phyloP scores from a whole-genome alignment of 768 basidiomycete species.

The Podaxis carcinomalis region DNA sequence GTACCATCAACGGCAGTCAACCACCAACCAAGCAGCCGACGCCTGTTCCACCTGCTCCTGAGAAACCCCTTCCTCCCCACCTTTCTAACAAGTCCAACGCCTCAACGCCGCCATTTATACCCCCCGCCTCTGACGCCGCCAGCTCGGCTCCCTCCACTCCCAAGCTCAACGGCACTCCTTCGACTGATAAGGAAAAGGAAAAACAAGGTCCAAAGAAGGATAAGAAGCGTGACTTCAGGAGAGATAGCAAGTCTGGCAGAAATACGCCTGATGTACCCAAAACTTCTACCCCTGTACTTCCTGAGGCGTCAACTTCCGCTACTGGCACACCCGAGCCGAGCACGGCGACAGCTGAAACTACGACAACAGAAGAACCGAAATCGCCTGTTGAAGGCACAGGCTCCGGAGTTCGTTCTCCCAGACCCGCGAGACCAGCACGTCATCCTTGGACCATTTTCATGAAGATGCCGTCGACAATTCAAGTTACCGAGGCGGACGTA shows the following conservation, averaged over 20 bases:
- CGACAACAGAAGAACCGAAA: constrained; percentile 38
- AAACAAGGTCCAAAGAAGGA: constrained; percentile 66
- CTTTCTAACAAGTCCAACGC: constrained; percentile 34
- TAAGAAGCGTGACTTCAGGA: constrained; percentile 43
- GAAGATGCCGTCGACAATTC: constrained; percentile 45
- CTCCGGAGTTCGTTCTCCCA: constrained; percentile 68
- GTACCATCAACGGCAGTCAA: constrained; percentile 31
- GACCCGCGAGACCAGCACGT: constrained; percentile 53
- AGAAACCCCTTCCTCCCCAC: constrained; percentile 25
- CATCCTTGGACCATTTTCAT: constrained; percentile 88
- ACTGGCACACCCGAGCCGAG: constrained; percentile 5
- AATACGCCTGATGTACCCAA: constrained; percentile 25
- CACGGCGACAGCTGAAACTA: constrained; percentile 17
- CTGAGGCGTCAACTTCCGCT: constrained; percentile 17
- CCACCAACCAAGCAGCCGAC: constrained; percentile 34
- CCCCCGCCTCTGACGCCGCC: constrained; percentile 26
- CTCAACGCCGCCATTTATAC: constrained; percentile 27
- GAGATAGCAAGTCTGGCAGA: constrained; percentile 27
- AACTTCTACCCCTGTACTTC: constrained; percentile 26
- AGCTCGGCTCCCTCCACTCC: constrained; percentile 28
- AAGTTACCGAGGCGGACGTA: constrained; percentile 59
- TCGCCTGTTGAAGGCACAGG: constrained; percentile 52
- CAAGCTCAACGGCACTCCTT: constrained; percentile 36
- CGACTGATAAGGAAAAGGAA: constrained; percentile 47
- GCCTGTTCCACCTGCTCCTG: constrained; percentile 22